Base-by-base conservation (phyloP, 164 flowering plant species). In the Sedum album region DNA sequence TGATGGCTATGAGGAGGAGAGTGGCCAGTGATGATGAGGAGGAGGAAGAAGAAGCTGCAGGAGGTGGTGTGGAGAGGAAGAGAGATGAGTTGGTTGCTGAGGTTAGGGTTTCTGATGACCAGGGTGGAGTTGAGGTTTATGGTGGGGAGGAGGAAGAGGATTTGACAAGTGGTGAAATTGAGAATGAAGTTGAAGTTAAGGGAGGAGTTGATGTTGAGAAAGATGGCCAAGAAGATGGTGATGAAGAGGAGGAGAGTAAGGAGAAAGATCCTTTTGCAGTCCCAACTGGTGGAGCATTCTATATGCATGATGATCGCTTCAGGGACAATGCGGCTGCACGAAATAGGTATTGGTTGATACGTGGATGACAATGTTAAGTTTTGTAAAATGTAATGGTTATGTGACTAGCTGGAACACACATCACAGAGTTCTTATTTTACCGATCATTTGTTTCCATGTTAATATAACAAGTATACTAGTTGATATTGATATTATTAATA, bases 281-380 rank as follows among this genome's bases (percentile, higher is more conserved):
- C 74, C 99, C 97, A 0, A 92, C 96, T 6, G 96, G 94, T 23
- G 99, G 99, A 30, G 97, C 99, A 6, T 95, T 95, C 76, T 95
- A 95, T 72, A 95, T 95, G 99, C 99, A 95, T 67, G 99, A 95
- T 85, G 97, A 95, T 78, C 75, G 99, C 33, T 95, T 95, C 72
- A 68, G 88, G 60, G 93, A 85, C 66, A 91, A 66, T 79, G 83
- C 84, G 31, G 84, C 83, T 65, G 95, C 92, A 31, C 84, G 93
- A 5, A 73, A 84, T 77, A 90, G 95, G 95, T 90, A 80, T 18
- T 53, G 80, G 85, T 26, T 55, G 1, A 9, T 55, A 25, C 26
- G 61, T 55, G 18, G 10, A 2, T 51, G 28, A 13, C 41, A 6
- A 38, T 11, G 46, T 35, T 35, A n/a, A 7, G 38, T 35, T 35